Base-by-base conservation (phyloP, 202 grass and related monocot species). In the Schoenoplectus triqueter region DNA sequence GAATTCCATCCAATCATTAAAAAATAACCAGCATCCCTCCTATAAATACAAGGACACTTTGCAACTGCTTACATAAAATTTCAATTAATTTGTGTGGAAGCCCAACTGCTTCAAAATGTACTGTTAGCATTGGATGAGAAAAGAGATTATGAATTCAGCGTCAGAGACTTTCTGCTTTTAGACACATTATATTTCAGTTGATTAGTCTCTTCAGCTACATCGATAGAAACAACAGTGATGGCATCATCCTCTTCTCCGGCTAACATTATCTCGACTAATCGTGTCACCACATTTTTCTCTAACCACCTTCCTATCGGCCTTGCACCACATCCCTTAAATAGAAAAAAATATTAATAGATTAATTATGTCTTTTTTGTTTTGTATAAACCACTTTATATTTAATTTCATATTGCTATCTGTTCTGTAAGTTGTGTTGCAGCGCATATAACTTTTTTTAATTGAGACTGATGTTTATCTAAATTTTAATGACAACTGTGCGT, bases 251-350 rank as follows among this genome's bases (percentile, higher is more conserved):
- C 85, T 83, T 89, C 84, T 40, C 59, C 84, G n/a, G 63, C 21
- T 68, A 89, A 73, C 59, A 89, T 72, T 80, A 89, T 86, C 66
- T 86, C 80, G 7, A 85, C 84, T 57, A 89, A 20, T 17, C 84
- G 75, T 48, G 83, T 89, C 78, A 89, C 87, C 22, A 89, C 84
- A 57, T 82, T 89, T 81, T 89, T 89, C 87, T 89, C 87, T 59
- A 86, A 70, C 84, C 84, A 89, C 73, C 87, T 85, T 55, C 77
- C 49, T 48, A 86, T 82, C 20, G 87, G 83, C 64, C 87, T 89
- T 68, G 83, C 87, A 74, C 87, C 83, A 41, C 44, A 81, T 17
- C 78, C 76, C 87, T 82, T 69, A 15, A 41, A 86, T 52, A 21
- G 3, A 44, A 60, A 44, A 18, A 10, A 3, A 39, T 18, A 42